phyloP scores from a whole-genome alignment of 148 eudicot genomes.

The Nyssa sinensis region DNA sequence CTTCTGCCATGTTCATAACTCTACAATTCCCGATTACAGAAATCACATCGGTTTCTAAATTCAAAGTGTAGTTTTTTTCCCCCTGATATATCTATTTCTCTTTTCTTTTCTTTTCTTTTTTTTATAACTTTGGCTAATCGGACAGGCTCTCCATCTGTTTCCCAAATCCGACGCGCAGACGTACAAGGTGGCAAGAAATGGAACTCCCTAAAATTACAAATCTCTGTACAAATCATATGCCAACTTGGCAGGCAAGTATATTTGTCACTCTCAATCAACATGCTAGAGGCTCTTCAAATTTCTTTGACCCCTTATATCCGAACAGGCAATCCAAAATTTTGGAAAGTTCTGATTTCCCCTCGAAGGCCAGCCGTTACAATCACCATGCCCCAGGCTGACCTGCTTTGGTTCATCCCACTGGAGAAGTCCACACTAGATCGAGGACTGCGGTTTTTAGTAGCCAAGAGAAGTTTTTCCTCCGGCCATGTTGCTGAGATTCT shows the following conservation, averaged over 20 bases:
- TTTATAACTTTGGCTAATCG: conserved; percentile 17
- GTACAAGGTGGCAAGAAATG: conserved; percentile 29
- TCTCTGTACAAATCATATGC: conserved; percentile 54
- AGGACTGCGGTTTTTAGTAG: conserved; percentile 62
- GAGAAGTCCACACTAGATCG: conserved; percentile 65
- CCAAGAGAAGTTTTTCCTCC: conserved; percentile 71
- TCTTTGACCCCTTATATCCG: conserved; percentile 38
- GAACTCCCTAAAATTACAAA: conserved; percentile 50
- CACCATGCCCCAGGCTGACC: conserved; percentile 91
- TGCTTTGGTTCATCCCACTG: conserved; percentile 49
- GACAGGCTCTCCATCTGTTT: conserved; percentile 12
- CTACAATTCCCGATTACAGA: conserved; percentile 36
- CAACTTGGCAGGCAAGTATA: conserved; percentile 10
- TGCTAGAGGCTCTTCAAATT: not conserved
- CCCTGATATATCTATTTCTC: conserved; percentile 23
- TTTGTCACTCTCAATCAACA: not conserved
- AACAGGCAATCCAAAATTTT: conserved; percentile 84
- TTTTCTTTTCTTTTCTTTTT: conserved; percentile 11
- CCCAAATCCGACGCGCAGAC: conserved; percentile 30
- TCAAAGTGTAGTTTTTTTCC: conserved; percentile 13
- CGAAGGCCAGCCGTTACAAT: conserved; percentile 79
- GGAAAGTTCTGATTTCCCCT: conserved; percentile 86
- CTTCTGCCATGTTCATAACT: conserved; percentile 11
- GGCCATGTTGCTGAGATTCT: conserved; percentile 91
- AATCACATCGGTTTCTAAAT: conserved; percentile 21